Conservation (phyloP, 352 stramenopile genomes). For the Phytophthora litchii region DNA sequence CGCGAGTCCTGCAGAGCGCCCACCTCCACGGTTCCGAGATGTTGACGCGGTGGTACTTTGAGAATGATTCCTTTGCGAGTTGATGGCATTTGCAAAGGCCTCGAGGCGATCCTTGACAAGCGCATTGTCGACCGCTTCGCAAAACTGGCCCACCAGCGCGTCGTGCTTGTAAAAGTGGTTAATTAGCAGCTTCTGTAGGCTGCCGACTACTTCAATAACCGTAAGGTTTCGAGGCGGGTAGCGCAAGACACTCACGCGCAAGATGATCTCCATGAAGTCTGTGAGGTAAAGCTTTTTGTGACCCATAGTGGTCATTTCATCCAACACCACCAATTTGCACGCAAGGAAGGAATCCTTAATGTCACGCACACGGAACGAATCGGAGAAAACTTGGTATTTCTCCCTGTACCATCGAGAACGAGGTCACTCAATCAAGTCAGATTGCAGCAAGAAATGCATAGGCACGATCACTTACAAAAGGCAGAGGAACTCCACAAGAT, state of each 20-base stretch:
- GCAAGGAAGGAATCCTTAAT: constrained; percentile 72
- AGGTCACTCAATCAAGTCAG: constrained; percentile 3
- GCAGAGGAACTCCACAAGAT: constrained; percentile 65
- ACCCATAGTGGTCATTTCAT: constrained; percentile 73
- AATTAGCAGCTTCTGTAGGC: constrained; percentile 63
- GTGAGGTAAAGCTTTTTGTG: constrained; percentile 80
- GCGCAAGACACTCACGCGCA: constrained; percentile 63
- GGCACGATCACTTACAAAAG: constrained; percentile 44
- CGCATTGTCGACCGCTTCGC: constrained; percentile 59
- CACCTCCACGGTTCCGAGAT: constrained; percentile 15
- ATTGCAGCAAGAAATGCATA: not conserved
- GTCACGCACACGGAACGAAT: constrained; percentile 68
- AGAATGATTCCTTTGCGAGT: constrained; percentile 30
- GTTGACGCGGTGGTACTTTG: constrained; percentile 3
- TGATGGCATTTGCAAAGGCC: constrained; percentile 62
- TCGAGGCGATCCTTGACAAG: constrained; percentile 66
- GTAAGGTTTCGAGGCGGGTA: constrained; percentile 52
- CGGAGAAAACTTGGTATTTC: constrained; percentile 67
- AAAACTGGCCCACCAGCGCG: constrained; percentile 62
- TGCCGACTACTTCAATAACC: constrained; percentile 50
- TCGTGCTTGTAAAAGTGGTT: constrained; percentile 78
- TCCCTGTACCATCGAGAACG: constrained; percentile 36
- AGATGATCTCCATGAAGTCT: constrained; percentile 80
- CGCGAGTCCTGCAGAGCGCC: constrained; percentile 17
- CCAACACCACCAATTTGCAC: constrained; percentile 75